Conservation (phyloP, 202 grass and related monocot species). For the Thinopyrum obtusiflorum region DNA sequence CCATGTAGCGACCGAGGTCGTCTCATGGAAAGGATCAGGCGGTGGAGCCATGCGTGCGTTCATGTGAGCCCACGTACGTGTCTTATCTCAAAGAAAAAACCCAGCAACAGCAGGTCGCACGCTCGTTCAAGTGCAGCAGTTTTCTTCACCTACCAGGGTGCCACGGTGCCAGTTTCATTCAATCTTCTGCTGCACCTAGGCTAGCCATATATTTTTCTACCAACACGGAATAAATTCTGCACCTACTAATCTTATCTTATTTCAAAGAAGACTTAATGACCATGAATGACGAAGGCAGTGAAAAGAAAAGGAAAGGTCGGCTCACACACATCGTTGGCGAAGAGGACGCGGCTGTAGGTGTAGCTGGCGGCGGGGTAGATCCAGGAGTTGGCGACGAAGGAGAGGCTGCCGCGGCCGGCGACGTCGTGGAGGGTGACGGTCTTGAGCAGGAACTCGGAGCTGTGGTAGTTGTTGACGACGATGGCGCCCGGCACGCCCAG, state of each 20-base stretch:
- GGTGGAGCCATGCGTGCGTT: too few species aligned
- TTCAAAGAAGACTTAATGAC: too few species aligned
- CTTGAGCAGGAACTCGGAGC: constrained; percentile 71
- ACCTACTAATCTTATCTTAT: too few species aligned
- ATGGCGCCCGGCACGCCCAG: constrained; percentile 59
- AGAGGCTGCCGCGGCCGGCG: constrained; percentile 38
- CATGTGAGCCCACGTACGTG: too few species aligned
- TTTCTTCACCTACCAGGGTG: not conserved
- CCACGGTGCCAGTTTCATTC: not conserved
- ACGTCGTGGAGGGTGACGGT: constrained; percentile 52
- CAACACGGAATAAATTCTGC: not conserved
- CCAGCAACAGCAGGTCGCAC: not conserved
- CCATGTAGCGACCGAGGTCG: too few species aligned
- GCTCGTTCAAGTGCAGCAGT: not conserved
- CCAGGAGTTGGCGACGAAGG: constrained; percentile 82
- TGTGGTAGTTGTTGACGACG: constrained; percentile 72
- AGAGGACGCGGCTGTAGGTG: constrained; percentile 61
- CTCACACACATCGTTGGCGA: constrained; percentile 60
- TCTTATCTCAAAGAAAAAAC: too few species aligned
- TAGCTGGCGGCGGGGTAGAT: constrained; percentile 55
- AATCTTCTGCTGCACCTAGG: not conserved
- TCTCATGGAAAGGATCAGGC: too few species aligned
- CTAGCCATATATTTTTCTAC: not conserved
- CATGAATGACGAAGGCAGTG: not conserved
- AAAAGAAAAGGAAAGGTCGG: too few species aligned